Evolutionary conservation across 768 basidiomycete species (phyloP).

Genomic region (Boletus sp.): DNA sequence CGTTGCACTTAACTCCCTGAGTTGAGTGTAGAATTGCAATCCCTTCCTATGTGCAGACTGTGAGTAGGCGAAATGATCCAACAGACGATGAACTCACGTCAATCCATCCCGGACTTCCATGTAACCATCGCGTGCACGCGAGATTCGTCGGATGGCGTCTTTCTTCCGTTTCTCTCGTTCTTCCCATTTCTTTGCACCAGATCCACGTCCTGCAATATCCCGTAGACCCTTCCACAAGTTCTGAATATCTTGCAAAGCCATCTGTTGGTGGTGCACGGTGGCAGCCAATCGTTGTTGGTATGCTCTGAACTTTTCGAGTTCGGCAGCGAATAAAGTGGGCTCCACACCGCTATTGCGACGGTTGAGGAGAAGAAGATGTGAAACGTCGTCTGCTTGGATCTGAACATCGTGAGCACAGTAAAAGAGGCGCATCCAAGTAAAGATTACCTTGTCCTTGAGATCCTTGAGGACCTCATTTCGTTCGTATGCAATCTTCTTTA

Average conservation of each 20-base stretch:
- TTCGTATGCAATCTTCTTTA: conserved; percentile 84
- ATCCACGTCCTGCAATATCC: conserved; percentile 69
- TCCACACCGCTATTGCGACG: conserved; percentile 81
- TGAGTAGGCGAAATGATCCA: conserved; percentile 6
- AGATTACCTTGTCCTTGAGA: conserved; percentile 85
- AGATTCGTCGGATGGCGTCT: conserved; percentile 69
- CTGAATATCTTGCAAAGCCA: conserved; percentile 69
- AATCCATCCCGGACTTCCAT: conserved; percentile 84
- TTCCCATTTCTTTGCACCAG: conserved; percentile 76
- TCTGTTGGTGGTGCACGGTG: conserved; percentile 75
- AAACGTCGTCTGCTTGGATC: conserved; percentile 96
- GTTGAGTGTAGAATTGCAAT: conserved; percentile 81
- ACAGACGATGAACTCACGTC: conserved; percentile 49
- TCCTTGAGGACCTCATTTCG: conserved; percentile 86
- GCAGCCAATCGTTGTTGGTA: conserved; percentile 80
- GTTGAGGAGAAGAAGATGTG: conserved; percentile 88
- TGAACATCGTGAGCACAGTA: conserved; percentile 31
- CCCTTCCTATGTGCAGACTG: conserved; percentile 60
- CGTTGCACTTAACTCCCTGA: conserved; percentile 57
- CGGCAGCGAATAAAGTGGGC: conserved; percentile 83
- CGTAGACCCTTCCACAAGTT: conserved; percentile 71
- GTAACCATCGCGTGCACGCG: conserved; percentile 76
- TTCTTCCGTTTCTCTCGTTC: conserved; percentile 77
- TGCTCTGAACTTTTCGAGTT: conserved; percentile 93
- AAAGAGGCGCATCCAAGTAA: neutral